Percentiles rank a stretch among this genome's conserved stretches.
phyloP scores from a whole-genome alignment of 2,329 filamentous ascomycete species.

The Myrmaecium sp. region DNA sequence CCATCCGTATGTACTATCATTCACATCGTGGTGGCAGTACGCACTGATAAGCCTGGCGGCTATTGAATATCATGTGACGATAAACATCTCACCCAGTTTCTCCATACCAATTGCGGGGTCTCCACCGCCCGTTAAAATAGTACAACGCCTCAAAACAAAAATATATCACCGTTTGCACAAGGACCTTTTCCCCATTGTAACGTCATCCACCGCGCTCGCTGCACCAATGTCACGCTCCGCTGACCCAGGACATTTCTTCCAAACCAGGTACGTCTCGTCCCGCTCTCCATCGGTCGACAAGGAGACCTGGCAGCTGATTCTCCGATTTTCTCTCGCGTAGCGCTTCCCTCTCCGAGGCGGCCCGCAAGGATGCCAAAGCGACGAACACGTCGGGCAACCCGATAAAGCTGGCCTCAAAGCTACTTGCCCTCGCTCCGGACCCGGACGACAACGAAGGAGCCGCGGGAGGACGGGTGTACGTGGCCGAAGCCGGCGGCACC shows the following conservation, averaged over 20 bases:
- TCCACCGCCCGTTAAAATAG: too few relatives aligned
- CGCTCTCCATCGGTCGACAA: too few relatives aligned
- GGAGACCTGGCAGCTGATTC: background rate
- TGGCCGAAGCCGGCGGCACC: constrained; percentile 76
- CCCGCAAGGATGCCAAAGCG: constrained; percentile 51
- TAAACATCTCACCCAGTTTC: too few relatives aligned
- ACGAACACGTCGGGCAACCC: constrained; percentile 78
- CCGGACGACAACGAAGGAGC: constrained; percentile 43
- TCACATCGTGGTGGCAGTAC: too few relatives aligned
- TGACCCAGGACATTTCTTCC: constrained; percentile 74
- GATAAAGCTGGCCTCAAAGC: constrained; percentile 66
- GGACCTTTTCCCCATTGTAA: too few relatives aligned
- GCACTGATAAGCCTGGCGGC: too few relatives aligned
- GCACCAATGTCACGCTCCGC: constrained; percentile 56
- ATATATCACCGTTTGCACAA: too few relatives aligned
- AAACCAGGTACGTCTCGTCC: constrained; percentile 54
- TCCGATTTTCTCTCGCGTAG: constrained; percentile 13
- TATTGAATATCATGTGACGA: too few relatives aligned
- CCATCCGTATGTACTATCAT: too few relatives aligned
- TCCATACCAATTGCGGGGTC: too few relatives aligned
- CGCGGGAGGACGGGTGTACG: constrained; percentile 50
- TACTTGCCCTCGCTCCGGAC: constrained; percentile 57
- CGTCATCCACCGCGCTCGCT: too few relatives aligned
- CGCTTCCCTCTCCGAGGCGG: constrained; percentile 32
- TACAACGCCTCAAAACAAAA: too few relatives aligned